Evolutionary conservation across 2,329 filamentous ascomycete species (phyloP), one percentile per base, ranked within the genome.

Genomic region (Neofusicoccum umdonicola): DNA sequence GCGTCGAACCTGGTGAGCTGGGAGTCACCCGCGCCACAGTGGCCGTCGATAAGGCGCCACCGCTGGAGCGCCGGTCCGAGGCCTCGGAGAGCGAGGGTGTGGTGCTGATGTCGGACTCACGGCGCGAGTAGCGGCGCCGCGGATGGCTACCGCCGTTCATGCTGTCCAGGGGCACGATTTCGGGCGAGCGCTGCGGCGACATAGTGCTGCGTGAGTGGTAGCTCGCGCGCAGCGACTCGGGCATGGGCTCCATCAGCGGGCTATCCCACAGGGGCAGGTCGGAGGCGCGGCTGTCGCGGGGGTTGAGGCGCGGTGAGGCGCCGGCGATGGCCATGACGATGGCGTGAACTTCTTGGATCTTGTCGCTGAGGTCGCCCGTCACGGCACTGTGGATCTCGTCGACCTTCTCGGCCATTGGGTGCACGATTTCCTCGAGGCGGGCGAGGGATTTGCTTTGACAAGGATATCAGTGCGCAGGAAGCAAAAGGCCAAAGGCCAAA

Each of bases 391-490:
- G 68, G 57, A 76, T 72, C 27, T 67, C 69, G 50, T 76, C 70
- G 51, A 76, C 71, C n/a, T 72, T 72, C 42, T 74, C 69, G 56
- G 72, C 72, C 62, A 76, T 73, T 8, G 73, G 72, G n/a, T 65
- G 66, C 4, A 77, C 70, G 8, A 70, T 68, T 12, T 66, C 67
- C 63, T 77, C 69, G 4, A 78, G 68, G 3, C 70, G 69, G 39
- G 60, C 37, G 5, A 65, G 62, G 1, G 61, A 64, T 44, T 48
- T 41, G 52, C 44, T 57, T 31, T 31, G 27, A 31, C 4, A 31
- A 2, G 45, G 41, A 37, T 44, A 13, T 35, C 13, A 47, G 41
- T 22, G 22, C 22, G 22, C 22, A 22, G 22, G 22, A 22, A 22
- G 22, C 22, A 22, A 22, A 22, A 22, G 22, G 22, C 22, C 3